A percentile compares a stretch with the other conserved stretches of the same genome.
These are phyloP conservation scores for Cordyceps pruinosa DNA, from an alignment of 2,329 filamentous ascomycete genomes.

Conservation along the genomic window DNA sequence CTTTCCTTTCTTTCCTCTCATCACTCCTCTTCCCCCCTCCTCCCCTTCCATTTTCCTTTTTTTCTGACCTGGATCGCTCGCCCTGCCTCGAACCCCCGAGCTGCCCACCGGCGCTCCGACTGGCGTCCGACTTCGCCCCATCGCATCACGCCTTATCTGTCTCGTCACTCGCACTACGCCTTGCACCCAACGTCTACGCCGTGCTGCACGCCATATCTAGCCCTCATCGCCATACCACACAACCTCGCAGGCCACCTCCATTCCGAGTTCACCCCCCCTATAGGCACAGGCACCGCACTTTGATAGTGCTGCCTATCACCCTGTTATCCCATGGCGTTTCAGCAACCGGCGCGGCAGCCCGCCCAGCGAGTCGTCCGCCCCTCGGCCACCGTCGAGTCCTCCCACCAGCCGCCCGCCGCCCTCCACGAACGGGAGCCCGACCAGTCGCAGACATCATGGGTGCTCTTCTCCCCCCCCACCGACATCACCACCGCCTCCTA, in stretches of 20 bases:
- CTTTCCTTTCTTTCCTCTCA: background rate
- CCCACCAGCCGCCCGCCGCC: slow-evolving; percentile 21
- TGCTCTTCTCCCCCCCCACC: slow-evolving; percentile 78
- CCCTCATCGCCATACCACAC: background rate
- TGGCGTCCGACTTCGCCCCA: slow-evolving; percentile 6
- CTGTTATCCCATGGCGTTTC: slow-evolving; percentile 52
- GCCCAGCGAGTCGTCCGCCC: slow-evolving; percentile 41
- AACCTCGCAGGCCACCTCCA: background rate
- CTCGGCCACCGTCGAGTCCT: slow-evolving; percentile 31
- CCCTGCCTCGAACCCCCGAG: background rate
- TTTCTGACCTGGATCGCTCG: background rate
- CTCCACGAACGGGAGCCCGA: slow-evolving; percentile 39
- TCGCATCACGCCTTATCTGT: slow-evolving; percentile 9
- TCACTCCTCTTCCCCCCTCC: background rate
- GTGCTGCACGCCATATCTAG: background rate
- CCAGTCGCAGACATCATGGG: slow-evolving; percentile 80
- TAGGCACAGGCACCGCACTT: background rate
- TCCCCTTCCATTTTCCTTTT: background rate
- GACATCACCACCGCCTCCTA: slow-evolving; percentile 58
- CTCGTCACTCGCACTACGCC: slow-evolving; percentile 1
- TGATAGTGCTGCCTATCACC: slow-evolving; percentile 1
- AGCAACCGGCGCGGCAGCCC: slow-evolving; percentile 49
- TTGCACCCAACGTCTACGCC: too few species aligned
- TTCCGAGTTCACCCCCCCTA: background rate
- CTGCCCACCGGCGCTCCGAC: slow-evolving; percentile 9